Percentiles rank a stretch among this genome's conserved stretches.
phyloP scores from a whole-genome alignment of 768 basidiomycete genomes.

The Aureoboletus auriporus region DNA sequence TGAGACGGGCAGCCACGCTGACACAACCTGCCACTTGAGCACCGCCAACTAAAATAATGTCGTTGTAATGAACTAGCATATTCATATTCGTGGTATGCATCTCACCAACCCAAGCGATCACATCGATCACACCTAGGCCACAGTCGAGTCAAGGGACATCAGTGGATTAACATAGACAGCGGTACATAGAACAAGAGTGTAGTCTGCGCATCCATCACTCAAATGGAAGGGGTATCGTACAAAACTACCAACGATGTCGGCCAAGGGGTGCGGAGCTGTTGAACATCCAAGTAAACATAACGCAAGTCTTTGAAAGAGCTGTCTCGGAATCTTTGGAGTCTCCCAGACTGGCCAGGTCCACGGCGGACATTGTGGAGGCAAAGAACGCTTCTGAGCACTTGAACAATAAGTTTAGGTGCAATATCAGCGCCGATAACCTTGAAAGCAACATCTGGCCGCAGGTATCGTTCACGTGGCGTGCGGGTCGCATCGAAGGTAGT shows the following conservation, averaged over 20 bases:
- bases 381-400: slow-evolving; percentile 64
- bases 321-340: slow-evolving; percentile 55
- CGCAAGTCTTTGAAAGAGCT: slow-evolving; percentile 43
- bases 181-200: too few species aligned
- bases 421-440: slow-evolving; percentile 50
- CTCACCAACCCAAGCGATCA: too few species aligned
- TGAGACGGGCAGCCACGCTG: neutral
- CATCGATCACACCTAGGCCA: neutral
- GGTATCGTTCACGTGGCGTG: slow-evolving; percentile 38
- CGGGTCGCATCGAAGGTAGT: slow-evolving; percentile 42
- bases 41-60: neutral
- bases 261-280: slow-evolving; percentile 57
- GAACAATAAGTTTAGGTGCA: slow-evolving; percentile 54
- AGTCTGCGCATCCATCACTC: slow-evolving; percentile 1
- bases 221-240: slow-evolving; percentile 26
- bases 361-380: slow-evolving; percentile 55
- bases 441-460: slow-evolving; percentile 48
- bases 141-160: too few species aligned
- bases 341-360: slow-evolving; percentile 66
- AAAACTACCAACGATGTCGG: slow-evolving; percentile 61
- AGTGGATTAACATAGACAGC: too few species aligned
- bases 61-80: neutral
- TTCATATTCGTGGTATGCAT: neutral
- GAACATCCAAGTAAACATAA: slow-evolving; percentile 52
- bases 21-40: neutral